A percentile compares a stretch with the other conserved stretches of the same genome.
Evolutionary conservation across 169 alveolate genomes (phyloP).

Genomic region (Plasmodium reichenowi): DNA sequence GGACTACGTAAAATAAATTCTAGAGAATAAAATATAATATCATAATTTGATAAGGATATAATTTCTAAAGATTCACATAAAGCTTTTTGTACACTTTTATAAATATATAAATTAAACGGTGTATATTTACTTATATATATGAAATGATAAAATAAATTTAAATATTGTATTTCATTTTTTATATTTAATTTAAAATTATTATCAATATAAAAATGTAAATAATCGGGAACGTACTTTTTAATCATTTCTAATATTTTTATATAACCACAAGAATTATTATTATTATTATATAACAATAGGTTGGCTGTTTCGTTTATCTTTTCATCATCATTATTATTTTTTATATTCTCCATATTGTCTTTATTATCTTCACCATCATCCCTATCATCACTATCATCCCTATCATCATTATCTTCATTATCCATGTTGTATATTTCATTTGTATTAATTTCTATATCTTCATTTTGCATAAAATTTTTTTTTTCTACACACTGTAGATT

Average conservation of each 20-base stretch:
- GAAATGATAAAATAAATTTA: constrained; percentile 13
- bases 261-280: neutral
- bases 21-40: neutral
- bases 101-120: constrained; percentile 1
- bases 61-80: neutral
- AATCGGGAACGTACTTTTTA: neutral
- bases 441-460: neutral
- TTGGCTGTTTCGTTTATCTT: neutral
- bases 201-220: constrained; percentile 19
- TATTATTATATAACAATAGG: too few species aligned
- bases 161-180: constrained; percentile 3
- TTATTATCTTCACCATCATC: neutral
- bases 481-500: neutral
- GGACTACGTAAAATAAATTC: neutral
- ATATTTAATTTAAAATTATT: constrained; percentile 2
- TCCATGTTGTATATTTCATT: neutral
- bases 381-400: neutral
- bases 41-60: neutral
- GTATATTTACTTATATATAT: constrained; percentile 2
- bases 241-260: neutral
- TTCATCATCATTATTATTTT: neutral
- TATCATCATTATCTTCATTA: neutral
- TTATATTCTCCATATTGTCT: too few species aligned
- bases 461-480: neutral
- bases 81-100: neutral